Base-by-base conservation (phyloP, 176 grass and related monocot species). In the Melocanna baccifera region DNA sequence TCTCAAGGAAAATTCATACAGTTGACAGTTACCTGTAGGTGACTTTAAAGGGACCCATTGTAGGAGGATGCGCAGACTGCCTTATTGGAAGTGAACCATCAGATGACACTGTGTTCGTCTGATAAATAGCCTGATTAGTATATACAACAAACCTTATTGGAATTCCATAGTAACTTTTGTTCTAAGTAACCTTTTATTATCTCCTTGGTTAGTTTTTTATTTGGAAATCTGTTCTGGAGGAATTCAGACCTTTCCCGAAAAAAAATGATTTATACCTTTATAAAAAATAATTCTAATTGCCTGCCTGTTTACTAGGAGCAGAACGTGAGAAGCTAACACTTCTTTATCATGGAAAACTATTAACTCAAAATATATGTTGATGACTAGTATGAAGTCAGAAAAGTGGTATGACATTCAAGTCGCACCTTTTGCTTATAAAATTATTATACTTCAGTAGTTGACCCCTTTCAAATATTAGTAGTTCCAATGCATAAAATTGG, bases 11-110 rank as follows among this genome's bases (percentile, higher is more conserved):
- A 80, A 64, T 64, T 47, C 34, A 66, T 29, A 82, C 45, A 70
- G 23, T 52, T 81, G 42, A 75, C 45, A 32, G 51, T 62, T 93
- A 99, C 96, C 96, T 99, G 88, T 99, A 99, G 75, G 86, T 86
- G 82, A 92, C 88, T 90, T 96, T 99, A 77, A 87, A 81, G 81
- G 93, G 67, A 36, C 88, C 89, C 85, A 92, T 28, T 45, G 78
- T 75, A 57, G 88, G 69, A 89, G 89, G 80, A 90, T 88, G 80
- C 36, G 13, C 40, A 71, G 84, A 55, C 69, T 88, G 91, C 50
- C 55, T 85, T 70, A 83, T 30, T 48, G 93, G 81, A 81, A 87
- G n/a, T 18, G 91, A 89, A 89, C 73, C 46, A 70, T 77, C 78
- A 4, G 81, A 76, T 75, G 79, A 51, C 67, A 68, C 53, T 48